Percentiles rank a stretch among this genome's conserved stretches.
Conservation (phyloP, 805 yeast genomes). For the Ascoidea tarda region DNA sequence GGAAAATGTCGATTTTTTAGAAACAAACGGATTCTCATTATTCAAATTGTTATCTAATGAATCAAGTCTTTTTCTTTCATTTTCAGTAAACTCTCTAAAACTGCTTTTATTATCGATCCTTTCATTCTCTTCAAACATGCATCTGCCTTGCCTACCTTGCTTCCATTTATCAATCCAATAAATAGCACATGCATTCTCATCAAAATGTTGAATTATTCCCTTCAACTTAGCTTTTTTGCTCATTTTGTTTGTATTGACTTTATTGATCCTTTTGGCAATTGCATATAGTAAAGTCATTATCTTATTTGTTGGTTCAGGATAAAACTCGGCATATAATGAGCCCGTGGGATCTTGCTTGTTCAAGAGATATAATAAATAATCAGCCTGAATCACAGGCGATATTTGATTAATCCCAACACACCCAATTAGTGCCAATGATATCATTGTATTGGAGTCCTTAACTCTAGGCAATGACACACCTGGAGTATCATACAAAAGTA, state of each 20-base stretch:
- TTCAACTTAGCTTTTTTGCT: constrained; percentile 16
- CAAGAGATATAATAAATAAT: constrained; percentile 61
- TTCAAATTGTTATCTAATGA: neutral
- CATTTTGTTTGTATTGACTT: constrained; percentile 8
- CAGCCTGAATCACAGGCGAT: constrained; percentile 80
- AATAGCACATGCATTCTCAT: constrained; percentile 47
- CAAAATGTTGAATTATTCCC: constrained; percentile 16
- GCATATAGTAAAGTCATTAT: constrained; percentile 38
- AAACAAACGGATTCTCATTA: too few species aligned
- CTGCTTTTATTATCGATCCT: constrained; percentile 7
- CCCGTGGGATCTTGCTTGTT: constrained; percentile 47
- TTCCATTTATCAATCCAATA: constrained; percentile 50
- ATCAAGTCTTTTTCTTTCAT: neutral
- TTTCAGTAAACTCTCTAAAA: constrained; percentile 1
- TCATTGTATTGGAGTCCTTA: constrained; percentile 51
- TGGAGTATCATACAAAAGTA: constrained; percentile 78
- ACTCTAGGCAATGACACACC: constrained; percentile 81
- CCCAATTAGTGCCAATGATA: constrained; percentile 59
- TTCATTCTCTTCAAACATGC: constrained; percentile 17
- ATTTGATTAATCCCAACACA: constrained; percentile 55
- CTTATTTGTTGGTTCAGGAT: constrained; percentile 57
- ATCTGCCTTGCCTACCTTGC: constrained; percentile 31
- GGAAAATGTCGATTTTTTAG: neutral
- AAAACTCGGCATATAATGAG: constrained; percentile 21
- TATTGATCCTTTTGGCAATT: constrained; percentile 27